These are phyloP conservation scores for Hibiscus syriacus DNA, from an alignment of 345 rosid genomes.

Conservation along the genomic window DNA sequence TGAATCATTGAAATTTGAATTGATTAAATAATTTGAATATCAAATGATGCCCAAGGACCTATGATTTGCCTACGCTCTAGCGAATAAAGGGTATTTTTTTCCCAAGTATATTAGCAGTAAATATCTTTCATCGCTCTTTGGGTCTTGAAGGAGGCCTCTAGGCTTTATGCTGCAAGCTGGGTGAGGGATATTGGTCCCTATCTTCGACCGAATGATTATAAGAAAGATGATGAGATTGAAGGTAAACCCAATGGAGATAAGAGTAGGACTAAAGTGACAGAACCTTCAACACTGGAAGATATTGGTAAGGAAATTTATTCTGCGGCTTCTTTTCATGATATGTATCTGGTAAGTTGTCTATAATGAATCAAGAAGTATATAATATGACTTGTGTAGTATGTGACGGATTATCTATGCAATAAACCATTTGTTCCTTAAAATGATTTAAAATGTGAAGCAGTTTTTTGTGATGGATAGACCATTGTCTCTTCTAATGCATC, in stretches of 20 bases:
- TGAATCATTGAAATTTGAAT: background rate
- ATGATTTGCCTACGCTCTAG: background rate
- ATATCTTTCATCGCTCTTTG: conserved; percentile 9
- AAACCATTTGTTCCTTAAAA: background rate
- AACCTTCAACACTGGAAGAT: conserved; percentile 77
- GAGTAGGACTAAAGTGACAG: conserved; percentile 30
- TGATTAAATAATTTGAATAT: background rate
- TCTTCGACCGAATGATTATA: conserved; percentile 74
- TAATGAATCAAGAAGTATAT: background rate
- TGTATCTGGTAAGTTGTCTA: background rate
- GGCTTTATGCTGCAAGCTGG: conserved; percentile 94
- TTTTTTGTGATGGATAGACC: background rate
- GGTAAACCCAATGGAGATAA: conserved; percentile 22
- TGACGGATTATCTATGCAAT: background rate
- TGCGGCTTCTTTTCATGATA: background rate
- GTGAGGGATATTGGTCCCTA: conserved; percentile 93
- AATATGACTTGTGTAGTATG: background rate
- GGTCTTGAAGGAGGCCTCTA: conserved; percentile 85
- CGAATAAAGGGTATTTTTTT: background rate
- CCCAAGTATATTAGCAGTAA: background rate
- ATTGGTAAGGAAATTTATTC: conserved; percentile 46
- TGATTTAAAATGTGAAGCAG: background rate
- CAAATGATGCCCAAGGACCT: background rate
- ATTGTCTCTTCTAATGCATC: background rate
- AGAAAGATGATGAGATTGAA: conserved; percentile 46